These are phyloP conservation scores for Candida corydali DNA, from an alignment of 805 yeast species.

Conservation along the genomic window DNA sequence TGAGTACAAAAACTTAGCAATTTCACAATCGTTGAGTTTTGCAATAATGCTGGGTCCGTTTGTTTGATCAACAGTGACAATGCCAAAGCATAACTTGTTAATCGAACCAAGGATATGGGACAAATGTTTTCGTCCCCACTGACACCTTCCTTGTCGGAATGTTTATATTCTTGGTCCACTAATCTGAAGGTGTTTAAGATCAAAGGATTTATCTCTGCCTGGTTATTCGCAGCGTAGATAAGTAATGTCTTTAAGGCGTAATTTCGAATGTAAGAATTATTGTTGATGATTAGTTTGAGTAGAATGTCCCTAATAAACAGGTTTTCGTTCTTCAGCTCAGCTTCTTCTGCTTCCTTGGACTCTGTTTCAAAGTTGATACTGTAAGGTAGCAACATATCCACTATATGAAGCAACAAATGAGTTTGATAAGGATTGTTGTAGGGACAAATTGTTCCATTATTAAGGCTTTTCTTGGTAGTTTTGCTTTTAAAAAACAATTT, in stretches of 20 bases:
- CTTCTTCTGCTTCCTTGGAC: background rate
- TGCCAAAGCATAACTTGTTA: conserved; percentile 32
- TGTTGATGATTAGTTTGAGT: conserved; percentile 28
- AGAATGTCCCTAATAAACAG: conserved; percentile 26
- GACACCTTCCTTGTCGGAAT: conserved; percentile 8
- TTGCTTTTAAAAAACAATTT: conserved; percentile 24
- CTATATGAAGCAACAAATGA: conserved; percentile 23
- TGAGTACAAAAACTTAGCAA: conserved; percentile 44
- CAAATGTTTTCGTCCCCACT: conserved; percentile 18
- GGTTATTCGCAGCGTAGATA: conserved; percentile 24
- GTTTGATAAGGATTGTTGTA: conserved; percentile 34
- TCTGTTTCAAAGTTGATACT: conserved; percentile 25
- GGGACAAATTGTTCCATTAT: conserved; percentile 18
- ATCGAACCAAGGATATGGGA: conserved; percentile 15
- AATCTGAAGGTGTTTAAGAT: conserved; percentile 27
- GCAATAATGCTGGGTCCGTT: conserved; percentile 30
- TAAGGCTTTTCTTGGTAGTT: conserved; percentile 15
- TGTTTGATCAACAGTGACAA: conserved; percentile 33
- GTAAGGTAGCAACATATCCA: conserved; percentile 30
- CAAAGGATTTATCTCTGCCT: conserved; percentile 32
- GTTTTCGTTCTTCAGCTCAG: conserved; percentile 11
- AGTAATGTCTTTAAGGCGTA: conserved; percentile 30
- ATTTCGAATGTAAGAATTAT: conserved; percentile 30
- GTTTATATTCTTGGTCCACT: conserved; percentile 26
- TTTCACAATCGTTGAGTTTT: conserved; percentile 37